phyloP scores from a whole-genome alignment of 2,329 filamentous ascomycete genomes.

The Zarea fungicola region DNA sequence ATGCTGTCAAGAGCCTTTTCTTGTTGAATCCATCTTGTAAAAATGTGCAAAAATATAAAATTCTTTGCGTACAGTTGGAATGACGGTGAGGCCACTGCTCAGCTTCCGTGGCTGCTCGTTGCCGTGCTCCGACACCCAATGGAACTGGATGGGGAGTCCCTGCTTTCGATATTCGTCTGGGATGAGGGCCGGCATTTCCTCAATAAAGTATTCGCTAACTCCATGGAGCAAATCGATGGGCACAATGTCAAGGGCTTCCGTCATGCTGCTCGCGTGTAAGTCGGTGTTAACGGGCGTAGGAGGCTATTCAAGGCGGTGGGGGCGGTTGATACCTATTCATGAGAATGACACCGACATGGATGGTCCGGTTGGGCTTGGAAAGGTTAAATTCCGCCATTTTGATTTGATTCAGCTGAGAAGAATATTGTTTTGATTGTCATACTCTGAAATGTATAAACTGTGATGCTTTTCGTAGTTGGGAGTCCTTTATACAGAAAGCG shows the following conservation, averaged over 20 bases:
- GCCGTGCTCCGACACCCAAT: slow-evolving; percentile 29
- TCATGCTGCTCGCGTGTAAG: slow-evolving; percentile 19
- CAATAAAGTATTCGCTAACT: slow-evolving; percentile 17
- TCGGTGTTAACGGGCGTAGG: neutral
- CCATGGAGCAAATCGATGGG: slow-evolving; percentile 26
- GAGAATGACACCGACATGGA: slow-evolving; percentile 27
- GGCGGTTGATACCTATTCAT: slow-evolving; percentile 26
- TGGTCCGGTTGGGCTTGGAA: slow-evolving; percentile 20
- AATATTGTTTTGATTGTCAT: neutral
- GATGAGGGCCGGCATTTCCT: slow-evolving; percentile 17
- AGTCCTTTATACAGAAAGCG: no score
- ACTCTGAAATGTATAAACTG: no score
- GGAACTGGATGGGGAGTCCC: slow-evolving; percentile 25
- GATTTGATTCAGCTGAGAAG: accelerated
- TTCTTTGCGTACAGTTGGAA: slow-evolving; percentile 26
- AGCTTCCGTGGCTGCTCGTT: slow-evolving; percentile 16
- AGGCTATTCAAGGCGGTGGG: no score
- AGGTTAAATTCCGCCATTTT: slow-evolving; percentile 18
- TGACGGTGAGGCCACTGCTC: slow-evolving; percentile 23
- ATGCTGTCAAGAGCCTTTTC: neutral
- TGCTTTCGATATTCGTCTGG: slow-evolving; percentile 17
- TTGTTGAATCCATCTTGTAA: neutral
- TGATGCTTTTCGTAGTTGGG: no score
- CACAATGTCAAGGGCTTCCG: slow-evolving; percentile 31
- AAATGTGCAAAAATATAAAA: neutral